These are phyloP conservation scores for Mycena filopes DNA, from an alignment of 768 basidiomycete species.

Conservation along the genomic window DNA sequence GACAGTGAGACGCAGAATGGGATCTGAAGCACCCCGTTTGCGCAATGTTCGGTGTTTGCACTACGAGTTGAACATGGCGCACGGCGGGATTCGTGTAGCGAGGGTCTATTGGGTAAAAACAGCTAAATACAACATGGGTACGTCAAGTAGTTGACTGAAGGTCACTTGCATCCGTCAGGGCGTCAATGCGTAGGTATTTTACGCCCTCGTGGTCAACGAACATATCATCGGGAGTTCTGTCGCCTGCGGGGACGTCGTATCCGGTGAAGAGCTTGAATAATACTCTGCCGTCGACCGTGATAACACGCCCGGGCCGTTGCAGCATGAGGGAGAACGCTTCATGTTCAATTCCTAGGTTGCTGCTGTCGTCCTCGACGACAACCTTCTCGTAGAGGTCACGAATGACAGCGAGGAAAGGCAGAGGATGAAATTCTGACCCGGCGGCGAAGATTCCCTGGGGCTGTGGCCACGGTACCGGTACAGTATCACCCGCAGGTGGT, in stretches of 20 bases:
- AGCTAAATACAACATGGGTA: too few relatives aligned
- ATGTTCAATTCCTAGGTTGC: background rate
- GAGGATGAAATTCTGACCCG: slow-evolving; percentile 8
- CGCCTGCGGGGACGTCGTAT: background rate
- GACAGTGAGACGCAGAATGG: too few relatives aligned
- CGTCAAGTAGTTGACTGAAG: too few relatives aligned
- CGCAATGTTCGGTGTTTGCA: too few relatives aligned
- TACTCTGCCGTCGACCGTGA: background rate
- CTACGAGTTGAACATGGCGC: too few relatives aligned
- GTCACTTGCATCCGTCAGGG: too few relatives aligned
- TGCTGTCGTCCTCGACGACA: background rate
- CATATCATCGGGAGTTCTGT: background rate
- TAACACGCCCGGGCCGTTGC: background rate
- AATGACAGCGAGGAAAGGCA: background rate
- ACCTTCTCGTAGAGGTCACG: slow-evolving; percentile 10
- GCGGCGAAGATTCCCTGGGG: slow-evolving; percentile 7
- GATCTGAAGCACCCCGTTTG: too few relatives aligned
- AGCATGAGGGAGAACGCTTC: slow-evolving; percentile 1
- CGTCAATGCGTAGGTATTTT: background rate
- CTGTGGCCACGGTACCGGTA: slow-evolving; percentile 19
- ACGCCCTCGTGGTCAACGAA: background rate
- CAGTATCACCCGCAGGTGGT: background rate
- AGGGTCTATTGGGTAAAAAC: too few relatives aligned
- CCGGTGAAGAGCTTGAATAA: slow-evolving; percentile 7
- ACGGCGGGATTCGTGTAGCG: too few relatives aligned